phyloP scores from a whole-genome alignment of 192 early-diverging fungal species.

The Backusella morwellensis region DNA sequence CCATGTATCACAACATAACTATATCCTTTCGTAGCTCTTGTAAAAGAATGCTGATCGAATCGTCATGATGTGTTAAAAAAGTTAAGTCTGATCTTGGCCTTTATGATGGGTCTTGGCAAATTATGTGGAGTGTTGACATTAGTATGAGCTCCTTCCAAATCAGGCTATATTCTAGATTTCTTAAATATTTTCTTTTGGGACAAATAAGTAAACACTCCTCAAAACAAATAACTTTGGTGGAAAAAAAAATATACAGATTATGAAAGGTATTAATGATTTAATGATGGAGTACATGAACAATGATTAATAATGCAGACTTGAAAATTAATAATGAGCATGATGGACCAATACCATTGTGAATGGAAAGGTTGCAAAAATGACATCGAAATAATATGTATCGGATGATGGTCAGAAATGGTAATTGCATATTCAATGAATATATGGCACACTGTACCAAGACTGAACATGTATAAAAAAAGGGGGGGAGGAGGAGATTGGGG shows the following conservation, averaged over 20 bases:
- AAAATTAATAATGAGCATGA: not conserved
- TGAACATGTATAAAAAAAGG: not conserved
- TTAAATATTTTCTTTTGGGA: not conserved
- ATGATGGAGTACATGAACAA: not conserved
- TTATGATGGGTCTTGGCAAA: not conserved
- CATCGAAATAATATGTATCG: not conserved
- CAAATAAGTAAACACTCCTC: not conserved
- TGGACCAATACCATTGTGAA: not conserved
- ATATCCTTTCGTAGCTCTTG: not conserved
- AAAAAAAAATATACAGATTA: not conserved
- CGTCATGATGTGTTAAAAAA: not conserved
- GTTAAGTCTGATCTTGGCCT: not conserved
- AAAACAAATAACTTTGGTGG: not conserved
- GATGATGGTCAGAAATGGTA: not conserved
- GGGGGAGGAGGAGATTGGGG: not conserved
- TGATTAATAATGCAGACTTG: not conserved
- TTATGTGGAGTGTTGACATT: not conserved
- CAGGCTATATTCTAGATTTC: slow-evolving; percentile 2
- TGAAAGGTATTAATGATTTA: not conserved
- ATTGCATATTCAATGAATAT: not conserved
- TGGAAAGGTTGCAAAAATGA: not conserved
- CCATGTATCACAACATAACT: not conserved
- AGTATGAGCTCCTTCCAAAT: not conserved
- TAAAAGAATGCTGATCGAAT: not conserved
- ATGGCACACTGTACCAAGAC: not conserved